Evolutionary conservation across 169 alveolate genomes (phyloP), one percentile per base, ranked within the genome.

Genomic region (Babesia sp.): DNA sequence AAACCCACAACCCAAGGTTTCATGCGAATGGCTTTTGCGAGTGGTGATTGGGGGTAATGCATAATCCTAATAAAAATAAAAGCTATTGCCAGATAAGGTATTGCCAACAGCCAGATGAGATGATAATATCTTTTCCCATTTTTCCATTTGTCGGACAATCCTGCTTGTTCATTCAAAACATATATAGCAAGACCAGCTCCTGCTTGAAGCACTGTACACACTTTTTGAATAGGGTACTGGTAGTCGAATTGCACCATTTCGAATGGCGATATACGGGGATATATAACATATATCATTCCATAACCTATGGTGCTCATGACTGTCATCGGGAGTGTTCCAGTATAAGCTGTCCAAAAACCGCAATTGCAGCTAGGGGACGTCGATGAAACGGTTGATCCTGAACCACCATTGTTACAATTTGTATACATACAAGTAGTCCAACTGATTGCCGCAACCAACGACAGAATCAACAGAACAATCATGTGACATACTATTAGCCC

Each of bases 191-290:
- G n/a, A 3, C 74, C 74, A 3, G 61, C 18, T 14, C 44, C 36
- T 1, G 74, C 74, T 20, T 64, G 74, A 22, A 31, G 3, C 2
- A 64, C 26, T 6, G 54, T 55, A 36, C 74, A 64, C 16, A 41
- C 33, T 3, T 50, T 24, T 22, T 64, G 74, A 18, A 64, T 64
- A 2, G 74, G 74, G 51, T 64, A 48, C 54, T 42, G 50, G 36
- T 64, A 34, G 28, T 45, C 54, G 28, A 29, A 45, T 22, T 31
- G 28, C 22, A 64, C 74, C 74, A 64, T 64, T 36, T 64, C 74
- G 50, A 64, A 64, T 14, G 74, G 74, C 31, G 74, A 64, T 6
- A 64, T 64, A 12, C 44, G 74, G 7, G 74, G 74, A 42, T 64
- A 64, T 18, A 64, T 33, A 46, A 64, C 74, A 31, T 64, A 64